Conservation (phyloP, 768 basidiomycete genomes). For the Thelephora ganbajun region DNA sequence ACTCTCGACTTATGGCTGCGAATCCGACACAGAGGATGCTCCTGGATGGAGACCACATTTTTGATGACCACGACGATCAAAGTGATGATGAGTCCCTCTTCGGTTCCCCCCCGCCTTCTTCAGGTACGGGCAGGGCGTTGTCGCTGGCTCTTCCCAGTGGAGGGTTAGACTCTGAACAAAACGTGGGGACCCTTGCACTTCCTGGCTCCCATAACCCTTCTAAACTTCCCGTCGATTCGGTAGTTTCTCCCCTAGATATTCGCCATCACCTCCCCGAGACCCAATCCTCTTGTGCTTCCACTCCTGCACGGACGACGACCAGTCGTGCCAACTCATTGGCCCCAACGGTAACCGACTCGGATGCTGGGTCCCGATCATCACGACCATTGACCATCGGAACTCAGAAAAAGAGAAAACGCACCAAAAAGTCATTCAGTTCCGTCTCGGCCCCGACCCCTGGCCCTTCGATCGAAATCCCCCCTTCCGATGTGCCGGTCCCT, state of each 20-base stretch:
- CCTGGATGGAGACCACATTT: no score
- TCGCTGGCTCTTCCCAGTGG: slow-evolving; percentile 46
- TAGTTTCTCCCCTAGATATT: slow-evolving; percentile 45
- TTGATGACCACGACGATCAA: slow-evolving; percentile 12
- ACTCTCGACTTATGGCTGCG: no score
- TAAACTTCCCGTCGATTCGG: slow-evolving; percentile 73
- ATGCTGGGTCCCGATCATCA: slow-evolving; percentile 10
- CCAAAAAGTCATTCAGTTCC: slow-evolving; percentile 14
- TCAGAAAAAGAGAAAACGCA: slow-evolving; percentile 22
- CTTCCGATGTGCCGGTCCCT: slow-evolving; percentile 45
- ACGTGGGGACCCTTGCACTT: slow-evolving; percentile 98
- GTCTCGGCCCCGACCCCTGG: slow-evolving; percentile 30
- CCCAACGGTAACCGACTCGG: slow-evolving; percentile 4
- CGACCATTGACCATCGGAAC: slow-evolving; percentile 14
- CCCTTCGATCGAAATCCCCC: slow-evolving; percentile 48
- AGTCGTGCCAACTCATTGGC: not conserved
- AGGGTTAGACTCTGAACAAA: slow-evolving; percentile 41
- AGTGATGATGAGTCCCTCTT: slow-evolving; percentile 66
- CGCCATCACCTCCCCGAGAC: slow-evolving; percentile 15
- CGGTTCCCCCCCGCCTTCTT: slow-evolving; percentile 63
- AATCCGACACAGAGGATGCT: no score
- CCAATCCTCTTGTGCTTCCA: slow-evolving; percentile 1
- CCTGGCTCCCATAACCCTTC: slow-evolving; percentile 84
- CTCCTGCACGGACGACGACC: slow-evolving; percentile 13
- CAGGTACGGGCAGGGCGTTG: slow-evolving; percentile 33